These are phyloP conservation scores for Nelumbo lutea DNA, from an alignment of 164 flowering plant genomes.

Conservation along the genomic window DNA sequence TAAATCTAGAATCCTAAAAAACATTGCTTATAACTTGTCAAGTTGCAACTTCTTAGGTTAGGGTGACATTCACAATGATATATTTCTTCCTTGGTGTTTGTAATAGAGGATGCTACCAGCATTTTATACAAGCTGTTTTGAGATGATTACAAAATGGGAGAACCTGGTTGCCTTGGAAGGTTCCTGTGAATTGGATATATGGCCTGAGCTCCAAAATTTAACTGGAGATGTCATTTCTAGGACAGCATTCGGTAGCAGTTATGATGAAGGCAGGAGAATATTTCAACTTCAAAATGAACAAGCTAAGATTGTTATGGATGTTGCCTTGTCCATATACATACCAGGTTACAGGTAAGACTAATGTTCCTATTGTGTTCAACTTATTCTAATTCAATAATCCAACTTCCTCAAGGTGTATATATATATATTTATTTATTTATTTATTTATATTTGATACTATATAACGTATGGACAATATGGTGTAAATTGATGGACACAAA, in stretches of 20 bases:
- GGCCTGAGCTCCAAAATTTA: constrained; percentile 7
- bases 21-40: no score
- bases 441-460: no score
- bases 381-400: no score
- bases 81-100: not conserved
- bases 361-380: not conserved
- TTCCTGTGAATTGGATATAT: not conserved
- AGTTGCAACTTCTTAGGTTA: not conserved
- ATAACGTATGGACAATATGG: no score
- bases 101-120: constrained; percentile 11
- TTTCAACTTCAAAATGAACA: not conserved
- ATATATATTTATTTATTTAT: no score
- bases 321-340: not conserved
- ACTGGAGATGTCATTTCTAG: constrained; percentile 12
- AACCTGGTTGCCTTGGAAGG: not conserved
- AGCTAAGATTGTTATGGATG: not conserved
- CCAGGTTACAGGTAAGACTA: not conserved
- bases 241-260: constrained; percentile 14
- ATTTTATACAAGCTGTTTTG: constrained; percentile 7
- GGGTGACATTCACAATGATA: not conserved
- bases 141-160: constrained; percentile 11
- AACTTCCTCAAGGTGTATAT: no score
- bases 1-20: no score
- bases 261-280: constrained; percentile 1
- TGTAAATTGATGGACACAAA: no score